Evolutionary conservation across 2,329 filamentous ascomycete species (phyloP), one percentile per base, ranked within the genome.

Genomic region (Xylaria sp.): DNA sequence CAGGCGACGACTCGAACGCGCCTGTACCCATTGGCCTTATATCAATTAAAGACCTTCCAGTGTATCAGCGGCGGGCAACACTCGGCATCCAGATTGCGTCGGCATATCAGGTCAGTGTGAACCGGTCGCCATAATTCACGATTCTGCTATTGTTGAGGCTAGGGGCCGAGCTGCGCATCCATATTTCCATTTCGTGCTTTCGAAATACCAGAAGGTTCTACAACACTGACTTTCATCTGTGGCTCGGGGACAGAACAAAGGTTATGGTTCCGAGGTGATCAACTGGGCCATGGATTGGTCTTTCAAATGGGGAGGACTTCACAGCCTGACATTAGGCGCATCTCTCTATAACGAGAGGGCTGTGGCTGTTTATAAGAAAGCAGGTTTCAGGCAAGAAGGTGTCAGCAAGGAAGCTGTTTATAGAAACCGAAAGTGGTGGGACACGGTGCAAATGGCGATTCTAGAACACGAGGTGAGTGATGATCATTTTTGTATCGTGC

Each of bases 251-350:
- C 81, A 84, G 63, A 76, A 78, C 0, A 70, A 78, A 23, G 83
- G 84, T 0, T 86, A 86, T 63, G 84, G 84, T 1, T 73, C 71
- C 6, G 84, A 86, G 70, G 81, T 82, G 0, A 82, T 86, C 53
- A 75, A 77, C 29, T 87, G 84, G 84, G 80, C 75, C 0, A 70
- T 85, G 3, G 79, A 83, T 27, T 86, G 84, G 80, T 81, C 81
- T 0, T 87, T 87, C 69, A 71, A 73, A 5, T 76, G 76, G n/a
- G 83, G 79, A 0, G 81, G 81, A 0, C 72, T 84, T 74, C 84
- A 86, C 69, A 75, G 81, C 4, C 80, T 86, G 21, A 75, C 72
- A 12, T 78, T 86, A 6, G 71, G 73, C 3, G 79, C 79, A 0
- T 79, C 82, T 40, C 79, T 73, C 9, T 86, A 79, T 61, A 87